Evolutionary conservation across 345 rosid species (phyloP).

Genomic region (Jatropha curcas): DNA sequence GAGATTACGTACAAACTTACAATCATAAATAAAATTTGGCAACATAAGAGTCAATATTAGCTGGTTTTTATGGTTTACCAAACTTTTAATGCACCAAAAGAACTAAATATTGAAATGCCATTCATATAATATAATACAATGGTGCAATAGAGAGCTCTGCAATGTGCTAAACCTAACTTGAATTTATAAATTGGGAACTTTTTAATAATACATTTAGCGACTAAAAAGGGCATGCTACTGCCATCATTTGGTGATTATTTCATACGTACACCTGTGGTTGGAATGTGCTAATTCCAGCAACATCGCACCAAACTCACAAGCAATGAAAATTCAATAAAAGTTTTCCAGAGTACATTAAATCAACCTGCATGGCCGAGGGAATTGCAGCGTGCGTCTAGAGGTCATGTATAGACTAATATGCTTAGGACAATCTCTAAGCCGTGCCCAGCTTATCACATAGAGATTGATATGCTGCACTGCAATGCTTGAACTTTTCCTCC

Average conservation of each 20-base stretch:
- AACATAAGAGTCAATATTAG: too few relatives aligned
- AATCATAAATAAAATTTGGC: too few relatives aligned
- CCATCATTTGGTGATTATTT: constrained; percentile 2
- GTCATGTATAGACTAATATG: neutral
- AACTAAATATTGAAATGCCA: too few relatives aligned
- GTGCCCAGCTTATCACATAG: constrained; percentile 64
- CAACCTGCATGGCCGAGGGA: neutral
- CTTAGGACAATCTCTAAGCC: constrained; percentile 27
- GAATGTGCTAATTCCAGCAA: constrained; percentile 7
- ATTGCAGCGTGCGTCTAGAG: neutral
- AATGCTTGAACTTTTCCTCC: constrained; percentile 87
- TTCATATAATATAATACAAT: too few relatives aligned
- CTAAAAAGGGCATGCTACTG: neutral
- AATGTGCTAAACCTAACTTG: neutral
- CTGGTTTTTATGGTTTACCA: too few relatives aligned
- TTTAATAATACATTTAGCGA: neutral
- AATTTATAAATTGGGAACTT: neutral
- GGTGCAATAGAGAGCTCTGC: neutral
- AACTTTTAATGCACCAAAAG: too few relatives aligned
- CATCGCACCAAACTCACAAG: constrained; percentile 6
- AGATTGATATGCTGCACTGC: constrained; percentile 75
- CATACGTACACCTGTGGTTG: neutral
- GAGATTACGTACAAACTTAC: too few relatives aligned
- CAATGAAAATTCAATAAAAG: neutral
- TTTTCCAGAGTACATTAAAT: neutral